These are phyloP conservation scores for Anisogramma anomala DNA, from an alignment of 2,329 filamentous ascomycete species.

Conservation along the genomic window DNA sequence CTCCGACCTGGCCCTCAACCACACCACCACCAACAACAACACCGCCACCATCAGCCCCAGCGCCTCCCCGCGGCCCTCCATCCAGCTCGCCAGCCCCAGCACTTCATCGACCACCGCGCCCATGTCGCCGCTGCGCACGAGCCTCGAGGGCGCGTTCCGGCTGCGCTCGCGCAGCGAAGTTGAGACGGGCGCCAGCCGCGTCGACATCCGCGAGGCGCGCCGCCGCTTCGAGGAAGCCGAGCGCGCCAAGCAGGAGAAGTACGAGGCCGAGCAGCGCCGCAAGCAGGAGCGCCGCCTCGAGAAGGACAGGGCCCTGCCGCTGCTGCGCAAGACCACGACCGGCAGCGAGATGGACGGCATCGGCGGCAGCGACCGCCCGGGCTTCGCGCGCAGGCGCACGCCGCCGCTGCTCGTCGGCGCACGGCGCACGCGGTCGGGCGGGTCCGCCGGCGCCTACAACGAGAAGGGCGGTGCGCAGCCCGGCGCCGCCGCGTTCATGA, in stretches of 20 bases:
- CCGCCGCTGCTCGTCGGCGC: conserved; percentile 10
- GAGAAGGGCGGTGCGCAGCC: conserved; percentile 28
- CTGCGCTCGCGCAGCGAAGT: conserved; percentile 50
- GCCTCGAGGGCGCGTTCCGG: conserved; percentile 48
- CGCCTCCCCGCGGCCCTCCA: conserved; percentile 19
- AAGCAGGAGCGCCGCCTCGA: conserved; percentile 46
- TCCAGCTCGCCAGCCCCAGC: conserved; percentile 17
- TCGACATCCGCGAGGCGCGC: conserved; percentile 49
- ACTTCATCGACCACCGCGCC: conserved; percentile 26
- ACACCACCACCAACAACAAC: conserved; percentile 19
- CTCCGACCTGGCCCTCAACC: conserved; percentile 35
- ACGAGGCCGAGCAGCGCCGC: conserved; percentile 45
- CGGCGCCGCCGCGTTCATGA: conserved; percentile 25
- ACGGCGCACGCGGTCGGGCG: conserved; percentile 1
- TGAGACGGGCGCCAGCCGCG: conserved; percentile 40
- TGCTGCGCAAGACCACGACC: conserved; percentile 29
- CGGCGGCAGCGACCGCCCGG: conserved; percentile 6
- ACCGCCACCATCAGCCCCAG: conserved; percentile 19
- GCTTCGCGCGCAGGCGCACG: conserved; percentile 19
- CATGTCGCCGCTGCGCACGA: conserved; percentile 44
- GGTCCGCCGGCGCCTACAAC: conserved; percentile 4
- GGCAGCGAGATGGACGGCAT: conserved; percentile 9
- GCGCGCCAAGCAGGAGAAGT: conserved; percentile 49
- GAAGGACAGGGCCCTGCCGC: conserved; percentile 26
- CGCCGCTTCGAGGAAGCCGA: conserved; percentile 54